These are phyloP conservation scores for Quercus cerris DNA, from an alignment of 306 rosid genomes.

Conservation along the genomic window DNA sequence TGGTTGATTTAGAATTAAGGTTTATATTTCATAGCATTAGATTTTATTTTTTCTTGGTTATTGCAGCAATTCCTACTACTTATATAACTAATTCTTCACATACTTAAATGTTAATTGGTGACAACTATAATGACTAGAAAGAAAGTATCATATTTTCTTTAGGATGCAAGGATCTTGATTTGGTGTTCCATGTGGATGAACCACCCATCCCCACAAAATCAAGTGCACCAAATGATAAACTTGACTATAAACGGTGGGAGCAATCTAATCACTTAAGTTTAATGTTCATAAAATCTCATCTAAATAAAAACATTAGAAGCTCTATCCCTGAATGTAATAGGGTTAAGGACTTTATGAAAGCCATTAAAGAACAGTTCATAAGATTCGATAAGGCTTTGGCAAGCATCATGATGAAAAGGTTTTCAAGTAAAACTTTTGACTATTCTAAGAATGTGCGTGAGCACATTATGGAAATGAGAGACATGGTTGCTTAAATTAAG, in stretches of 20 bases:
- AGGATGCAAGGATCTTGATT: slow-evolving; percentile 9
- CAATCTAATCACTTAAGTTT: background rate
- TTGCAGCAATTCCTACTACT: background rate
- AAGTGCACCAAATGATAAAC: background rate
- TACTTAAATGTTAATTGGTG: background rate
- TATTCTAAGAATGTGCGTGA: no score
- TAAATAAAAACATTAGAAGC: no score
- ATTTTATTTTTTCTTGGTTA: background rate
- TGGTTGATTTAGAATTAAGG: background rate
- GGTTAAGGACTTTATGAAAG: no score
- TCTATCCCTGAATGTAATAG: no score
- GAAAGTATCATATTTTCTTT: background rate
- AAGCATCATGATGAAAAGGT: no score
- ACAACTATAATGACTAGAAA: background rate
- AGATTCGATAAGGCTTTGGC: no score
- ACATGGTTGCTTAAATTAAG: no score
- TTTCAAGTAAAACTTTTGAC: no score
- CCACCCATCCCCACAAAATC: background rate
- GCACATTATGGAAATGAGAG: no score
- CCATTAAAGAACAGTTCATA: no score
- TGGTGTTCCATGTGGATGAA: background rate
- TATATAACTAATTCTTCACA: background rate
- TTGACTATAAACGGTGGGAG: background rate
- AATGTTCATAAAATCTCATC: background rate
- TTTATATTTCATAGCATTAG: background rate